Percentiles rank a stretch among this genome's conserved stretches.
Evolutionary conservation across 176 grass and related monocot genomes (phyloP).

Genomic region (Secale cereale): DNA sequence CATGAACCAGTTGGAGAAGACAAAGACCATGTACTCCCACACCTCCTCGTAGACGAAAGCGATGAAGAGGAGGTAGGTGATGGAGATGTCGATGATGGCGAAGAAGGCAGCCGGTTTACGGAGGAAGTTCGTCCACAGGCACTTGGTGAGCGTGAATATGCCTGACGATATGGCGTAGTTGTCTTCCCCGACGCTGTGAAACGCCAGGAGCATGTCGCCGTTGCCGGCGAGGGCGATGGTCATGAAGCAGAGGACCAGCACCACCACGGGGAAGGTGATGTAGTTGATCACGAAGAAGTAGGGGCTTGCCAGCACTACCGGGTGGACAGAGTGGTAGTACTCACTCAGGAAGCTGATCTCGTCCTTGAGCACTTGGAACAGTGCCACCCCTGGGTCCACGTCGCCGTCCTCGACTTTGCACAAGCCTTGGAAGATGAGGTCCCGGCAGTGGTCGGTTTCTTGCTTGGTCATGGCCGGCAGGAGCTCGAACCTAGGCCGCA

Average conservation of each 20-base stretch:
- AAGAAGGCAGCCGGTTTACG: neutral
- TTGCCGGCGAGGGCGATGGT: neutral
- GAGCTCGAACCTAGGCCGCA: neutral
- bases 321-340: constrained; percentile 27
- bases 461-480: neutral
- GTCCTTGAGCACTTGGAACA: constrained; percentile 15
- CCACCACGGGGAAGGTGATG: neutral
- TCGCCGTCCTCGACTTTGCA: neutral
- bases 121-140: neutral
- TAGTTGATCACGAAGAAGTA: constrained; percentile 5
- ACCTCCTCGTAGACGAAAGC: neutral
- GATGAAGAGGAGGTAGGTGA: neutral
- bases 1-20: constrained; percentile 6
- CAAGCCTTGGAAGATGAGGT: neutral
- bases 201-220: neutral
- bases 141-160: neutral
- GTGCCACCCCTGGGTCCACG: neutral
- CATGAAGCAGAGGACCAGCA: neutral
- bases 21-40: neutral
- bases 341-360: constrained; percentile 13
- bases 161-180: neutral
- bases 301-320: neutral
- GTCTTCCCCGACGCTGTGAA: fast-evolving
- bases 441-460: neutral
- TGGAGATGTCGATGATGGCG: neutral